These are phyloP conservation scores for Paracoccidioides brasiliensis DNA, from an alignment of 2,329 filamentous ascomycete species.

Conservation along the genomic window DNA sequence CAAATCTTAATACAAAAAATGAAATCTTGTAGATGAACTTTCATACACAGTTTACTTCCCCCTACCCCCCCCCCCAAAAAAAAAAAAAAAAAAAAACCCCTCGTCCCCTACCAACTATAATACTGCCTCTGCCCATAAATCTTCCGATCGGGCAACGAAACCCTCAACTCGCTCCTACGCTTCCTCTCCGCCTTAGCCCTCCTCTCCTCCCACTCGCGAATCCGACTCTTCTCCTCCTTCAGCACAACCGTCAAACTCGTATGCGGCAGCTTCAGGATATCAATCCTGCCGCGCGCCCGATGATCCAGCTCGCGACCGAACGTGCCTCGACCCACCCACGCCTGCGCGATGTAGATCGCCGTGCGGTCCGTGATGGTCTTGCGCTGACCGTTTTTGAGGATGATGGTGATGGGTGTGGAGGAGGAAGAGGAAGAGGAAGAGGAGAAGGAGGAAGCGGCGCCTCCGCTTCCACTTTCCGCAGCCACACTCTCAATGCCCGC, in stretches of 20 bases:
- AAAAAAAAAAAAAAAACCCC: background rate
- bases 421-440: background rate
- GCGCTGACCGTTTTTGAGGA: constrained; percentile 56
- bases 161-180: constrained; percentile 65
- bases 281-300: constrained; percentile 61
- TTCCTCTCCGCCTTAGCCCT: constrained; percentile 65
- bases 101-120: constrained; percentile 62
- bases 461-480: background rate
- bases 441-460: background rate
- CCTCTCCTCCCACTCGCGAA: constrained; percentile 66
- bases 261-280: constrained; percentile 55
- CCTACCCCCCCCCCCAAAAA: background rate
- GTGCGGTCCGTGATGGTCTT: constrained; percentile 59
- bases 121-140: constrained; percentile 77
- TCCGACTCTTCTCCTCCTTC: constrained; percentile 85
- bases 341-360: constrained; percentile 80
- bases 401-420: constrained; percentile 3
- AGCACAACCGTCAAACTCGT: constrained; percentile 68
- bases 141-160: constrained; percentile 73
- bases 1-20: no score
- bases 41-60: constrained; percentile 7
- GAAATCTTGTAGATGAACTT: background rate
- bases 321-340: constrained; percentile 74
- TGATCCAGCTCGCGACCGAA: constrained; percentile 51
- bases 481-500: constrained; percentile 6